These are phyloP conservation scores for Gillenia trifoliata DNA, from an alignment of 306 rosid genomes.

Conservation along the genomic window DNA sequence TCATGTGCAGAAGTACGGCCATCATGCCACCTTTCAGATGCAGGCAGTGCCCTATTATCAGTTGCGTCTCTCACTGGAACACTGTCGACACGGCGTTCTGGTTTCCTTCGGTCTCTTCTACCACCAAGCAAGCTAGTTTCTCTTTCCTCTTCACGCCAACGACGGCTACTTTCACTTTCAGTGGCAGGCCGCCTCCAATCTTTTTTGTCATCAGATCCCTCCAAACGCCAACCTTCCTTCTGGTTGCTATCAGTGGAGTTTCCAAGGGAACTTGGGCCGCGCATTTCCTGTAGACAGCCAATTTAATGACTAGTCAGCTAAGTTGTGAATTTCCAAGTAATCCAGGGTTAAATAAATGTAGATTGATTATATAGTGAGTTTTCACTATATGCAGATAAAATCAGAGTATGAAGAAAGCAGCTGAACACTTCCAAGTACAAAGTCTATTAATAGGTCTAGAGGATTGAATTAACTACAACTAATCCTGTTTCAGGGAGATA, in stretches of 20 bases:
- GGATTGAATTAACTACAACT: neutral
- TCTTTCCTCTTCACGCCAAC: conserved; percentile 67
- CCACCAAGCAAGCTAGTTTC: conserved; percentile 58
- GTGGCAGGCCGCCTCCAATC: conserved; percentile 46
- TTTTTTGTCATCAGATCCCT: conserved; percentile 49
- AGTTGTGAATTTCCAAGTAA: neutral
- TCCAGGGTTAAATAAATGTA: neutral
- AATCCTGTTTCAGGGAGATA: neutral
- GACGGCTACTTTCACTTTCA: conserved; percentile 49
- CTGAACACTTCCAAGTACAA: neutral
- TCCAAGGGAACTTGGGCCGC: conserved; percentile 38
- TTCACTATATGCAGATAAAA: neutral
- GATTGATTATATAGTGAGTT: neutral
- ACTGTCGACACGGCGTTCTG: conserved; percentile 46
- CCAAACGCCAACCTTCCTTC: conserved; percentile 57
- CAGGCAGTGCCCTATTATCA: conserved; percentile 38
- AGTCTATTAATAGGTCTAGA: neutral
- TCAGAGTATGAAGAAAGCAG: neutral
- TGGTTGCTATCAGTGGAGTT: conserved; percentile 35
- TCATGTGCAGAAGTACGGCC: conserved; percentile 47
- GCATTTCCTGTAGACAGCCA: conserved; percentile 35
- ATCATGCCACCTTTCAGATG: conserved; percentile 53
- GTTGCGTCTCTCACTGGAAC: conserved; percentile 35
- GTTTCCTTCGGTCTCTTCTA: conserved; percentile 54
- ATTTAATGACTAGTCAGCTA: neutral